Evolutionary conservation across 441 rosid genomes (phyloP), one percentile per base, ranked within the genome.

Genomic region (Kokia cookei): DNA sequence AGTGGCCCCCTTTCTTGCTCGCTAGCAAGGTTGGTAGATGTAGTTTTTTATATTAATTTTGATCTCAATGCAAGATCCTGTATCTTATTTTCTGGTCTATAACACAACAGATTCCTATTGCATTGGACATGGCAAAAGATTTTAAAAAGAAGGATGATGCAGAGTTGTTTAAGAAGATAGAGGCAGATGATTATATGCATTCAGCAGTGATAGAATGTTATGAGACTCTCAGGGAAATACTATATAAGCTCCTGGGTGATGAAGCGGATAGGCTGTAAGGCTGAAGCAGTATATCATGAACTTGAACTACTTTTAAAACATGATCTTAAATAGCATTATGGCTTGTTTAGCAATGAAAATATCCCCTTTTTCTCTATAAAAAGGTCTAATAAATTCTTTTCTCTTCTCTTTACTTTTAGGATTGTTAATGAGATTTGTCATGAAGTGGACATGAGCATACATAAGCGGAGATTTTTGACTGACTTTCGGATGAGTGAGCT

Each of bases 61-160:
- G 50, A 50, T 4, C 61, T 35, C 65, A 40, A 65, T 55, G 77
- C 60, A 58, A 2, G 63, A 69, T 66, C 54, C 77, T 63, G 70
- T 54, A 43, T 76, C 73, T 71, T 72, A 50, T 47, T 61, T 37
- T 53, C 63, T 70, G 76, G 50, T 77, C 75, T 81, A 68, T 73
- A 42, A 75, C 74, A 62, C 59, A 77, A 72, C 75, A 96, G 99
- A 93, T 96, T 84, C 98, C 96, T 42, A 94, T 94, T 79, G 99
- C 99, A 75, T 78, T 96, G 81, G 98, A 94, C 89, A 93, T 91
- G 97, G 98, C 98, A 78, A 96, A 92, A 83, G 98, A 96, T 83
- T 93, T 91, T 81, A 92, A 81, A 79, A 93, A 88, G 65, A 88
- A 82, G 78, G 94, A 87, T 47, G 98, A 91, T 50, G 86, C 60